Conservation (phyloP, 2,329 filamentous ascomycete genomes). For the Aspergillus fischeri region DNA sequence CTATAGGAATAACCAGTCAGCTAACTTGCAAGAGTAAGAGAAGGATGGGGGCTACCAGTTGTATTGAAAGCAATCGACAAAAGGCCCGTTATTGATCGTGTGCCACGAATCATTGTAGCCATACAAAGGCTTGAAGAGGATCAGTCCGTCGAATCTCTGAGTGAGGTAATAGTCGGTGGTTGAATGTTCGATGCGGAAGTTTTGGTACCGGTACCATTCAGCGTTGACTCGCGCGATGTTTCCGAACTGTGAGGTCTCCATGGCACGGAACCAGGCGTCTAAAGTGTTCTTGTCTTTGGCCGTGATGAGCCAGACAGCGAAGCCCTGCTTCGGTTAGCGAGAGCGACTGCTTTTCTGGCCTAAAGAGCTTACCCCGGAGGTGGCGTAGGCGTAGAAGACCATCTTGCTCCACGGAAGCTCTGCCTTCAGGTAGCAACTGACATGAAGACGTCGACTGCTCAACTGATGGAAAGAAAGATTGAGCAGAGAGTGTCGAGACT, state of each 20-base stretch:
- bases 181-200: neutral
- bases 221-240: neutral
- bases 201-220: neutral
- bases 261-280: neutral
- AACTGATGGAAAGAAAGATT: neutral
- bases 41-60: neutral
- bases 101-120: neutral
- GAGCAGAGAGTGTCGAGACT: neutral
- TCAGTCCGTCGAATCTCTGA: neutral
- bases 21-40: neutral
- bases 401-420: neutral
- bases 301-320: neutral
- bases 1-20: neutral
- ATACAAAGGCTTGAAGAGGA: neutral
- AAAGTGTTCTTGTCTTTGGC: neutral
- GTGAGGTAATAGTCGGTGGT: neutral
- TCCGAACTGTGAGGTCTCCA: neutral
- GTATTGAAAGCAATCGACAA: neutral
- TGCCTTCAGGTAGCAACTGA: neutral
- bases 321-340: neutral
- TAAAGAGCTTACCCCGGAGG: neutral
- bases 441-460: neutral
- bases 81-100: neutral
- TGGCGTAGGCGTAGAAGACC: neutral
- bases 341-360: neutral